These are phyloP conservation scores for Podaxis carcinomalis DNA, from an alignment of 768 basidiomycete genomes.

Conservation along the genomic window DNA sequence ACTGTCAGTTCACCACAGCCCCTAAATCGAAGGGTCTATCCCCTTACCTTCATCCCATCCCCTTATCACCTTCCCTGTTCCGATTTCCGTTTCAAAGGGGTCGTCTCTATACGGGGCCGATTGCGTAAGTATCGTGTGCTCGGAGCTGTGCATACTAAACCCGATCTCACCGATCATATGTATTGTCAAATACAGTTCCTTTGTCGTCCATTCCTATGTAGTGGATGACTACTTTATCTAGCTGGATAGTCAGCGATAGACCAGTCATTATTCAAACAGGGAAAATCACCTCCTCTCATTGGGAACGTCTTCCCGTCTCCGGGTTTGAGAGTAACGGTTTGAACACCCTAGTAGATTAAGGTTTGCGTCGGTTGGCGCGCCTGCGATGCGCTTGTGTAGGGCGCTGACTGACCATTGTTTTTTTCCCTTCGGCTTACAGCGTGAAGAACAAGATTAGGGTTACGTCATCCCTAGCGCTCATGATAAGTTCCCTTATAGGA, in stretches of 20 bases:
- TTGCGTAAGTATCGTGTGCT: neutral
- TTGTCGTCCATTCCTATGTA: constrained; percentile 69
- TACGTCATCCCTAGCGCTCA: neutral
- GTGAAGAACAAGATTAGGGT: neutral
- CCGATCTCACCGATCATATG: constrained; percentile 58
- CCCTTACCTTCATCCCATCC: constrained; percentile 86
- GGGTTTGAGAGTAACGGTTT: constrained; percentile 44
- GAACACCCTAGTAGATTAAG: constrained; percentile 54
- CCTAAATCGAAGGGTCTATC: neutral
- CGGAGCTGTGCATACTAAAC: neutral
- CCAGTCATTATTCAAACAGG: neutral
- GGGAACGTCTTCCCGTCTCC: constrained; percentile 69
- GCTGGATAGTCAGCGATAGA: constrained; percentile 11
- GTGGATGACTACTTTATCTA: constrained; percentile 72
- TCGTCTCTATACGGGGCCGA: constrained; percentile 33
- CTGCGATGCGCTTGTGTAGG: neutral
- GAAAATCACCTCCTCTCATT: constrained; percentile 53
- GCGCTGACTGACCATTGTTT: neutral
- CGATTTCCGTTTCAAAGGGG: constrained; percentile 71
- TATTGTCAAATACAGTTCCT: constrained; percentile 71
- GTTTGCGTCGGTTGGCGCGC: neutral
- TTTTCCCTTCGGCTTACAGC: neutral
- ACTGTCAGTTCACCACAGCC: neutral
- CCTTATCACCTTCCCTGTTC: constrained; percentile 78
- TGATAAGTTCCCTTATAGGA: neutral